A percentile compares a stretch with the other conserved stretches of the same genome.
These are phyloP conservation scores for Coniophora puteana DNA, from an alignment of 1,284 basidiomycete genomes.

Conservation along the genomic window DNA sequence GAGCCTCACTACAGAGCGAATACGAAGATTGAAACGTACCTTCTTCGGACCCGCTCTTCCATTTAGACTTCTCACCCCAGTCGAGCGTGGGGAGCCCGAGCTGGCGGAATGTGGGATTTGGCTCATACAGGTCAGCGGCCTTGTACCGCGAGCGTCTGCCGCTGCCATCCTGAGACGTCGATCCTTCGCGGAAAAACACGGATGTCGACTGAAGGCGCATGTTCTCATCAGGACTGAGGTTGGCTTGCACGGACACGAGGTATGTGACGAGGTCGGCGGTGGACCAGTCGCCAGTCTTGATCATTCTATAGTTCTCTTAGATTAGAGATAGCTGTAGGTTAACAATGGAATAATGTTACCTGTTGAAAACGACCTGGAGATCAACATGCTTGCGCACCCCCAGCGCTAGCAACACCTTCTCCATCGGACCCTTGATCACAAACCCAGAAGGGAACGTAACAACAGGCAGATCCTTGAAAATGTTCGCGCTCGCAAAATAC, in stretches of 20 bases:
- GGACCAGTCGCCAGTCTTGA: slow-evolving; percentile 82
- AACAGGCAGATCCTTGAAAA: slow-evolving; percentile 88
- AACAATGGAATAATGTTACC: no score
- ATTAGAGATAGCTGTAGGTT: background rate
- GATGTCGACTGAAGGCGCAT: slow-evolving; percentile 75
- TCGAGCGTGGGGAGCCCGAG: slow-evolving; percentile 83
- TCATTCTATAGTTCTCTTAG: slow-evolving; percentile 52
- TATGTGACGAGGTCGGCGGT: slow-evolving; percentile 81
- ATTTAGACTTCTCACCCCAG: slow-evolving; percentile 79
- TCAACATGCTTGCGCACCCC: slow-evolving; percentile 93
- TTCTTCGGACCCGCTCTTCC: slow-evolving; percentile 82
- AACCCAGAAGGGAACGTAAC: slow-evolving; percentile 71
- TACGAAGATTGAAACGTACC: slow-evolving; percentile 40
- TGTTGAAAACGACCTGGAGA: slow-evolving; percentile 81
- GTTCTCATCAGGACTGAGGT: slow-evolving; percentile 67
- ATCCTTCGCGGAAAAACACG: slow-evolving; percentile 72
- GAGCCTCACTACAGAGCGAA: slow-evolving; percentile 1
- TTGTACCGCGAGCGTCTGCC: slow-evolving; percentile 47
- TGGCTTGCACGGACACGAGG: slow-evolving; percentile 81
- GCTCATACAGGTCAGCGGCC: slow-evolving; percentile 83
- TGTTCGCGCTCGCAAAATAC: slow-evolving; percentile 86
- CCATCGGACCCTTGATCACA: slow-evolving; percentile 70
- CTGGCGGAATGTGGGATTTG: slow-evolving; percentile 67
- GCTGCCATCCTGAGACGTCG: slow-evolving; percentile 18
- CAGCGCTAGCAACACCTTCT: slow-evolving; percentile 73